Conservation (phyloP, 148 eudicot species). For the Fagopyrum esculentum region DNA sequence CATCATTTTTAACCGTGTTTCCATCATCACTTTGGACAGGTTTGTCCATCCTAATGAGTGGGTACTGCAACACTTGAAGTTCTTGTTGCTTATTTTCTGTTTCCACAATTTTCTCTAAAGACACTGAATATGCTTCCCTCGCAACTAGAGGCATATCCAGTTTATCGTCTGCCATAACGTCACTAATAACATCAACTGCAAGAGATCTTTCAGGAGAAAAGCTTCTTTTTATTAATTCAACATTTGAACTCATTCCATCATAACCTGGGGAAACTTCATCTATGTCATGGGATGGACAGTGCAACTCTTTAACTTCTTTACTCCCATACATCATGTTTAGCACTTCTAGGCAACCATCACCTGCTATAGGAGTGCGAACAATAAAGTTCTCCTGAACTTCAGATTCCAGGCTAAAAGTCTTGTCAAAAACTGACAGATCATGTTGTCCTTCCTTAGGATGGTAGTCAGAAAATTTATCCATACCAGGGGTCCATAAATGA, state of each 20-base stretch:
- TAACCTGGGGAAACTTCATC: neutral
- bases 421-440: constrained; percentile 15
- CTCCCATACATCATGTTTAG: neutral
- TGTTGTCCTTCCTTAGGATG: constrained; percentile 15
- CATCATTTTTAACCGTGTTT: constrained; percentile 14
- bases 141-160: neutral
- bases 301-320: constrained; percentile 7
- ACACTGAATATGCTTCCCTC: neutral
- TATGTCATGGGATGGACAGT: neutral
- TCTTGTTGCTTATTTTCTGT: constrained; percentile 5
- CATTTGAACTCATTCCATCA: constrained; percentile 10
- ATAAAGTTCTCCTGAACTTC: neutral
- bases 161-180: neutral
- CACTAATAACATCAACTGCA: neutral
- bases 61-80: constrained; percentile 11
- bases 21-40: neutral
- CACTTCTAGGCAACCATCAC: neutral
- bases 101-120: constrained; percentile 14
- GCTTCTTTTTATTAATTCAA: neutral
- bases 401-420: constrained; percentile 11
- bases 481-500: neutral
- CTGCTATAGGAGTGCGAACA: neutral
- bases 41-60: constrained; percentile 8
- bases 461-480: neutral
- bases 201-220: constrained; percentile 2